Conservation (phyloP, 768 basidiomycete genomes). For the Kwoniella botswanensis region DNA sequence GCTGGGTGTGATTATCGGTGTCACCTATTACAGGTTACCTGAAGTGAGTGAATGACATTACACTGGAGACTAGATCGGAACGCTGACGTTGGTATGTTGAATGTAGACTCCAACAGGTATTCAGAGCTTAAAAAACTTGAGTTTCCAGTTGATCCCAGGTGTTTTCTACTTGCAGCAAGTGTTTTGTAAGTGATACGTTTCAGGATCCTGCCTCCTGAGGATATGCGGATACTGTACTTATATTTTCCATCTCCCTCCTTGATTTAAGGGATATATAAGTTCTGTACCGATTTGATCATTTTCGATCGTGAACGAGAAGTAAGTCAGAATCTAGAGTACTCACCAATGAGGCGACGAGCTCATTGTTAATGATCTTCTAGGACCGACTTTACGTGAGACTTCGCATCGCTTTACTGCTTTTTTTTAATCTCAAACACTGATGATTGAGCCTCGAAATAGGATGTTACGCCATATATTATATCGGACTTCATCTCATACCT, state of each 20-base stretch:
- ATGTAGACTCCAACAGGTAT: conserved; percentile 57
- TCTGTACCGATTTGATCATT: conserved; percentile 59
- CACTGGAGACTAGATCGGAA: neutral
- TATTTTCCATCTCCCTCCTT: too few species aligned
- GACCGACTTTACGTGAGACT: conserved; percentile 47
- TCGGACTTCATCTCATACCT: conserved; percentile 60
- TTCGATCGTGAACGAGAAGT: conserved; percentile 63
- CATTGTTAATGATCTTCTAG: conserved; percentile 3
- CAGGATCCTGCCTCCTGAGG: too few species aligned
- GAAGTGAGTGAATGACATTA: conserved; percentile 44
- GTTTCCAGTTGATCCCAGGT: conserved; percentile 52
- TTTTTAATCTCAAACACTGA: neutral
- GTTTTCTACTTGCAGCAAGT: conserved; percentile 56
- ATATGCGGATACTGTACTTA: too few species aligned
- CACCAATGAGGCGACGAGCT: too few species aligned
- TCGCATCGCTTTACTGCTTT: neutral
- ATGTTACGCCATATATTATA: conserved; percentile 59
- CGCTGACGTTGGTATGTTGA: neutral
- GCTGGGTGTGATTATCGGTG: conserved; percentile 58
- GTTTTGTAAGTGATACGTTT: conserved; percentile 38
- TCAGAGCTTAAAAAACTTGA: conserved; percentile 58
- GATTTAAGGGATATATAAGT: conserved; percentile 55
- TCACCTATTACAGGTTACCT: conserved; percentile 59
- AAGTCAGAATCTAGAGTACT: conserved; percentile 7
- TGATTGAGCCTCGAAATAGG: conserved; percentile 27